Percentiles rank a stretch among this genome's conserved stretches.
Conservation (phyloP, 225 moss, liverwort and hornwort genomes). For the Asterella californica region DNA sequence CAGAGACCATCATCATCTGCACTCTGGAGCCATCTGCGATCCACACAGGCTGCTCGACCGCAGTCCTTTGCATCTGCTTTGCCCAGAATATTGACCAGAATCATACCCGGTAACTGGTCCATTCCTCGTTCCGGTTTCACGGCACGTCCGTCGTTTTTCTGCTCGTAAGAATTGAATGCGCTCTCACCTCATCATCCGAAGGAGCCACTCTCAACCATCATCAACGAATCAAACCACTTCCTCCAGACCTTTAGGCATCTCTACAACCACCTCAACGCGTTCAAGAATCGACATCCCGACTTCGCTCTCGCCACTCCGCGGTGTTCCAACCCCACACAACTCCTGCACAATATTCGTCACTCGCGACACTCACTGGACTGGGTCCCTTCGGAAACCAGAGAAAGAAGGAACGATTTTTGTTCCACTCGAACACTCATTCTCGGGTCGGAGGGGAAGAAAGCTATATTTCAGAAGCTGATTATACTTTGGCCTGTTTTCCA, state of each 20-base stretch:
- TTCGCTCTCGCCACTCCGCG: too few relatives aligned
- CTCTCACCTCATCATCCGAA: not conserved
- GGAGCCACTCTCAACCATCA: not conserved
- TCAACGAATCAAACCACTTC: not conserved
- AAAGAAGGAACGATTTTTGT: too few relatives aligned
- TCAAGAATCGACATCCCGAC: not conserved
- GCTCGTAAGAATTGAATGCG: not conserved
- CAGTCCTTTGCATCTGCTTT: slow-evolving; percentile 63
- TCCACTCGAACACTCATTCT: too few relatives aligned
- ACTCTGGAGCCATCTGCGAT: slow-evolving; percentile 47
- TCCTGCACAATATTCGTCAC: too few relatives aligned
- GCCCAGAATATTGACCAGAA: slow-evolving; percentile 53
- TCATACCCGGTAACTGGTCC: slow-evolving; percentile 59
- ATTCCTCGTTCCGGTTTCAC: not conserved
- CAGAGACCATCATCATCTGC: slow-evolving; percentile 53
- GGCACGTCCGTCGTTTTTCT: too few relatives aligned
- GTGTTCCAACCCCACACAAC: too few relatives aligned
- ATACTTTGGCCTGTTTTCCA: too few relatives aligned
- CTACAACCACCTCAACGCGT: not conserved
- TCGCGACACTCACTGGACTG: too few relatives aligned
- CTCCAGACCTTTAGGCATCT: not conserved
- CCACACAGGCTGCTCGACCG: slow-evolving; percentile 62
- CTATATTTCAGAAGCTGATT: too few relatives aligned
- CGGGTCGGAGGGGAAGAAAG: too few relatives aligned
- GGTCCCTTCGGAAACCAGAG: too few relatives aligned